These are phyloP conservation scores for Hsuehochloa calcarea DNA, from an alignment of 176 grass and related monocot species.

Conservation along the genomic window DNA sequence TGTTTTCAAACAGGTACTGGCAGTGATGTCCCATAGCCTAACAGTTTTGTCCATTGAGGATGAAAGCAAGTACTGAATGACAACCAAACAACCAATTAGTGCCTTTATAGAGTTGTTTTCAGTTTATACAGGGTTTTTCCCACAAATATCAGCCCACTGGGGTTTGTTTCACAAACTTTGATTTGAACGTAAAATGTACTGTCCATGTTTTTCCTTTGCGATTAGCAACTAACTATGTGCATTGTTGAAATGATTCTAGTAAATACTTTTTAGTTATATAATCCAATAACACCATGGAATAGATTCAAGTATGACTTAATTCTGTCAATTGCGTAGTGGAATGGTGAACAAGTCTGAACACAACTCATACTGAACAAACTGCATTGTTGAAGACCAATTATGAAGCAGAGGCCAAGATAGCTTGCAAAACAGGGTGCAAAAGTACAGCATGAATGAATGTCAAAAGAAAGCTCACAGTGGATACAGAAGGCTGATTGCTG, in stretches of 20 bases:
- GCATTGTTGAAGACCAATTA: neutral
- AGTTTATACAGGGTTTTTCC: neutral
- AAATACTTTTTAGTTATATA: neutral
- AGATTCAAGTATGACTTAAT: neutral
- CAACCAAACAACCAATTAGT: slow-evolving; percentile 13
- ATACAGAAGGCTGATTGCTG: neutral
- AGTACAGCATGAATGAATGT: neutral
- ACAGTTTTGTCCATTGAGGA: slow-evolving; percentile 99
- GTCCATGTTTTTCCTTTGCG: neutral
- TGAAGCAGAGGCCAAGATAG: neutral
- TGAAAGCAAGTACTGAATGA: slow-evolving; percentile 83
- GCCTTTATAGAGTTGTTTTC: neutral
- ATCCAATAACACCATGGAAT: neutral
- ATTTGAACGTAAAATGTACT: neutral
- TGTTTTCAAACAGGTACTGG: slow-evolving; percentile 86
- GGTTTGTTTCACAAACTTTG: neutral
- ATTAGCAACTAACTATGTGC: neutral
- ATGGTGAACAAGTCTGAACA: neutral
- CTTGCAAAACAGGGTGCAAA: neutral
- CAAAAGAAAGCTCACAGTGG: slow-evolving; percentile 11
- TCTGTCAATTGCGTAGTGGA: no score
- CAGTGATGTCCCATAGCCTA: slow-evolving; percentile 78
- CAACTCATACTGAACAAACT: neutral
- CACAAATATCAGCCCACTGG: neutral
- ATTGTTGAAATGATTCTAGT: neutral